Evolutionary conservation across 2,329 filamentous ascomycete genomes (phyloP).

Genomic region (Aspergillus glaucus): DNA sequence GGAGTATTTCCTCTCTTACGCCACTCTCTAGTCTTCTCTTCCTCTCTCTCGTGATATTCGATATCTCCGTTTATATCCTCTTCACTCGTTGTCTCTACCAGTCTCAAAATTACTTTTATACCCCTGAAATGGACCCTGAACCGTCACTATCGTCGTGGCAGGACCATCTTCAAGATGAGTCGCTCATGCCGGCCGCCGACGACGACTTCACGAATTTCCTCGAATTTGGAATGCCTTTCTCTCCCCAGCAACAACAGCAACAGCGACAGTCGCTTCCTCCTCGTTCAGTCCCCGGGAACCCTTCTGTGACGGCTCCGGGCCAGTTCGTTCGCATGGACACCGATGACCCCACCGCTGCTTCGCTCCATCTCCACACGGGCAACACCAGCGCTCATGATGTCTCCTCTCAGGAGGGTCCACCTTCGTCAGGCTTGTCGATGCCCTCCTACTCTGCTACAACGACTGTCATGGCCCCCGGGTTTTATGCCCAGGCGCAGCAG

Average conservation of each 20-base stretch:
- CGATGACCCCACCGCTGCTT: constrained; percentile 16
- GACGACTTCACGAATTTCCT: constrained; percentile 47
- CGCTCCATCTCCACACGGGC: constrained; percentile 22
- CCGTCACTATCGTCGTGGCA: constrained; percentile 33
- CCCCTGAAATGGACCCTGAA: constrained; percentile 32
- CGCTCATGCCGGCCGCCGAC: constrained; percentile 35
- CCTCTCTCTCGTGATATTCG: no score
- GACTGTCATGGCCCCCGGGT: constrained; percentile 26
- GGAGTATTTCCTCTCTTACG: no score
- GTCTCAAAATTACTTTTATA: no score
- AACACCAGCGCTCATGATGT: constrained; percentile 13
- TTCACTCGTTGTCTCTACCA: no score
- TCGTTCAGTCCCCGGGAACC: constrained; percentile 21
- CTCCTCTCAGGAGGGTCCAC: constrained; percentile 15
- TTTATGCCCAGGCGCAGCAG: constrained; percentile 26
- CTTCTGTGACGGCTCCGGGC: constrained; percentile 14
- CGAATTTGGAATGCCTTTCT: constrained; percentile 43
- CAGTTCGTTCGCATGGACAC: constrained; percentile 24
- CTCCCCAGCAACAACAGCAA: constrained; percentile 18
- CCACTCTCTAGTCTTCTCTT: no score
- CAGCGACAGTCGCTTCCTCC: constrained; percentile 21
- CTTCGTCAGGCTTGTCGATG: not conserved
- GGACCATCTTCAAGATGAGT: constrained; percentile 33
- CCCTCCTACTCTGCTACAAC: constrained; percentile 19
- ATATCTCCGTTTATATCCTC: no score